Conservation (phyloP, 305 asterid genomes). For the Solanum hybrid region DNA sequence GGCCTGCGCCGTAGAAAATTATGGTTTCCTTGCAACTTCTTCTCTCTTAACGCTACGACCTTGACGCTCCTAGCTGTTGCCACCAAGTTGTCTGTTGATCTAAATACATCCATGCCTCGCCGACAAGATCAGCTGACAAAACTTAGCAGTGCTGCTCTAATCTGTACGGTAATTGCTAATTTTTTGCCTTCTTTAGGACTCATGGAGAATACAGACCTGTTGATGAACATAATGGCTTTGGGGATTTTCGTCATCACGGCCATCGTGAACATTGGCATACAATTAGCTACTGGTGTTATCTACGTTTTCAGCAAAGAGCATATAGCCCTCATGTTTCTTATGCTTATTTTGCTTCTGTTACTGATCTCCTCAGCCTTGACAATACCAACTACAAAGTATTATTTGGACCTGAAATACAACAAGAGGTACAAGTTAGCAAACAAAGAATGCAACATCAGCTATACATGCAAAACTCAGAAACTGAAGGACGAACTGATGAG, state of each 20-base stretch:
- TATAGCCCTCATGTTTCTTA: constrained; percentile 28
- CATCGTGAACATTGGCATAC: neutral
- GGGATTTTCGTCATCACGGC: neutral
- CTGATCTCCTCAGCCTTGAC: constrained; percentile 52
- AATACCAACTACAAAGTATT: constrained; percentile 49
- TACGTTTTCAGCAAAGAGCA: constrained; percentile 56
- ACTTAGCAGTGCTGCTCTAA: constrained; percentile 57
- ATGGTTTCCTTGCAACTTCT: constrained; percentile 63
- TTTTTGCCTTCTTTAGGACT: constrained; percentile 69
- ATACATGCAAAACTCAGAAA: constrained; percentile 19
- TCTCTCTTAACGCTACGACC: constrained; percentile 62
- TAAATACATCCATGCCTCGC: constrained; percentile 77
- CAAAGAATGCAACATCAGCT: constrained; percentile 26
- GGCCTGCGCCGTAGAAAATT: constrained; percentile 35
- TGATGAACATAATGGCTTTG: neutral
- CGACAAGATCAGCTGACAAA: constrained; percentile 62
- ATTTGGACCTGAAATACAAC: constrained; percentile 45
- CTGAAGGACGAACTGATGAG: constrained; percentile 45
- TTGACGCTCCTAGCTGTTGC: constrained; percentile 53
- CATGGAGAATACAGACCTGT: constrained; percentile 51
- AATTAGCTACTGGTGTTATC: constrained; percentile 52
- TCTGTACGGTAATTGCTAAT: constrained; percentile 57
- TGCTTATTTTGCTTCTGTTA: constrained; percentile 41
- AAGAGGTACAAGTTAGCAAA: constrained; percentile 30
- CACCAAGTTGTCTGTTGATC: constrained; percentile 55